Evolutionary conservation across 805 yeast genomes (phyloP).

Genomic region (Wickerhamiella azymoides): DNA sequence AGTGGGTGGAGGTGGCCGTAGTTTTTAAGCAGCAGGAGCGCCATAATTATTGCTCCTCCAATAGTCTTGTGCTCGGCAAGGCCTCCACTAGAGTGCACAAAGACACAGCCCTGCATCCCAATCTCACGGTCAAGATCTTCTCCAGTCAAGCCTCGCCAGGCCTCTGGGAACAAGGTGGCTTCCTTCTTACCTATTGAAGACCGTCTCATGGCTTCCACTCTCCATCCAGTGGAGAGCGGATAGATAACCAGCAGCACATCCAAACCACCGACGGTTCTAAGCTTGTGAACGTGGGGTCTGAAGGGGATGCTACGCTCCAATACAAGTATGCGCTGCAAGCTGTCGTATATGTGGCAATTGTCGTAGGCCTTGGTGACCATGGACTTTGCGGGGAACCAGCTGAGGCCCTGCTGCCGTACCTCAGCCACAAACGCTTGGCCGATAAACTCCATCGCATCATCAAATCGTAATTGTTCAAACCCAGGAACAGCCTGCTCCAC

Average conservation of each 20-base stretch:
- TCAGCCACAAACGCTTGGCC: background rate
- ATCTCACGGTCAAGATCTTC: background rate
- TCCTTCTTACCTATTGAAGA: background rate
- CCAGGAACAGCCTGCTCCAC: background rate
- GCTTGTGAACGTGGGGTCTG: background rate
- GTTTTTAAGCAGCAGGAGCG: background rate
- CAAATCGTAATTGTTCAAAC: background rate
- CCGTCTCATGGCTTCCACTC: background rate
- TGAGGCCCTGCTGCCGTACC: background rate
- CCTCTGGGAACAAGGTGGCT: background rate
- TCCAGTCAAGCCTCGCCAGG: background rate
- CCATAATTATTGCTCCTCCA: background rate
- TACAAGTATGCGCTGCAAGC: background rate
- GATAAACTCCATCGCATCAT: background rate
- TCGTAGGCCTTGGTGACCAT: background rate
- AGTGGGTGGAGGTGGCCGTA: background rate
- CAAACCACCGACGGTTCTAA: background rate
- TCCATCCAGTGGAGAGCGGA: background rate
- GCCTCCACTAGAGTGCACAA: background rate
- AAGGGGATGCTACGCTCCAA: background rate
- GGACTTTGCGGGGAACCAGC: background rate
- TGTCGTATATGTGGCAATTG: background rate
- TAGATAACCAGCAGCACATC: background rate
- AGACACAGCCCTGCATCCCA: background rate
- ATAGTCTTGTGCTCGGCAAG: background rate